Evolutionary conservation across 352 stramenopile genomes (phyloP), one percentile per base, ranked within the genome.

Genomic region (Phytophthora pisi): DNA sequence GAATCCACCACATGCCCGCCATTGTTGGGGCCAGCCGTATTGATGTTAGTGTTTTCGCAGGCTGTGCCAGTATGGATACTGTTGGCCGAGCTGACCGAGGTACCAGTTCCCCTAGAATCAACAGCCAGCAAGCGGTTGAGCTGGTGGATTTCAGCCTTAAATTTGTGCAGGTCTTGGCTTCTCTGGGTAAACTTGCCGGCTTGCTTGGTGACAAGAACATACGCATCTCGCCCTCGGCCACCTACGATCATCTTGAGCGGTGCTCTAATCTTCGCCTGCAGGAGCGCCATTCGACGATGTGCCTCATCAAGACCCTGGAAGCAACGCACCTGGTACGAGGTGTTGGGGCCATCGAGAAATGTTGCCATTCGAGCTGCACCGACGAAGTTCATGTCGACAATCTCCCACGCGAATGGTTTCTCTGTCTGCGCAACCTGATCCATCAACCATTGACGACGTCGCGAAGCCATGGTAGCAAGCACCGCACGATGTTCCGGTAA

Each of bases 321-420:
- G 3, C 49, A 55, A 11, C 15, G 26, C 46, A 61, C 43, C 1
- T 51, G 26, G 3, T 55, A 57, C 24, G 18, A 30, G 6, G 20
- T 38, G 23, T 60, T 45, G 3, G 63, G 24, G 13, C 55, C 63
- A 30, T 34, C n/a, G 2, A 65, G 51, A 38, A 70, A 70, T 9
- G 53, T 2, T n/a, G 18, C 40, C 23, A 68, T 28, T 38, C 30
- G n/a, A 56, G 53, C 36, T 18, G 62, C 24, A 18, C 23, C 49
- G n/a, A 45, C 31, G 38, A 69, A 64, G 28, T 64, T 54, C 24
- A 31, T 46, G 28, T 69, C 46, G 7, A 58, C 10, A 10, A 64
- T 54, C 31, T 57, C 28, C 34, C 24, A 69, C 6, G 36, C 49
- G 36, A 69, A 64, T 7, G 61, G 52, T 28, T 47, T 53, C 8